Evolutionary conservation across 2,329 filamentous ascomycete genomes (phyloP).

Genomic region (Diaporthe nobilis): DNA sequence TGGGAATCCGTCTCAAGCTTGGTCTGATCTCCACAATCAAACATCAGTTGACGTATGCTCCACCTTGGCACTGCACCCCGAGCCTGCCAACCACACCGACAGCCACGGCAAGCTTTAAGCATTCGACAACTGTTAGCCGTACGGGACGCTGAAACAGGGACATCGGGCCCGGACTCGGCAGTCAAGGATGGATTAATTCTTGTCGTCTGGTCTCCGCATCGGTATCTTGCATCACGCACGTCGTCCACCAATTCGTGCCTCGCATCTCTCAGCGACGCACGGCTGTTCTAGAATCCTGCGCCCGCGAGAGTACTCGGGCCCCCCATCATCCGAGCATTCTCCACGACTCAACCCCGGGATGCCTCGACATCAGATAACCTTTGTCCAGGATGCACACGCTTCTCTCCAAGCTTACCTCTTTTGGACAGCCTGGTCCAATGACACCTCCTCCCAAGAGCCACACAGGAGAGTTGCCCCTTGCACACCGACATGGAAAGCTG

Average conservation of each 20-base stretch:
- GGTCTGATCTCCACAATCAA: slow-evolving; percentile 31
- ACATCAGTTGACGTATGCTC: slow-evolving; percentile 32
- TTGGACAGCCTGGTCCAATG: neutral
- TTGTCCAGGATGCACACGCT: neutral
- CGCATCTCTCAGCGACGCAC: neutral
- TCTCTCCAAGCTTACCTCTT: slow-evolving; percentile 2
- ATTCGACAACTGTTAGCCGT: neutral
- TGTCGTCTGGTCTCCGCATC: neutral
- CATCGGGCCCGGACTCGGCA: neutral
- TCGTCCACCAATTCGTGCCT: neutral
- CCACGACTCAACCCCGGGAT: neutral
- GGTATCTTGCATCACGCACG: neutral
- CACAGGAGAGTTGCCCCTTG: neutral
- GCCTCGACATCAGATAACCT: neutral
- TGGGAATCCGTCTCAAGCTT: slow-evolving; percentile 26
- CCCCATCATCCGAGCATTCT: slow-evolving; percentile 8
- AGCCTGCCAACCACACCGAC: neutral
- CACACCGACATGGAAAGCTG: neutral
- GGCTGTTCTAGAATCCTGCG: neutral
- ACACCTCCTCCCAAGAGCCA: neutral
- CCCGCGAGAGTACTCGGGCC: neutral
- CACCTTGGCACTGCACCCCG: slow-evolving; percentile 17
- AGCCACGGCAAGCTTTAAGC: neutral
- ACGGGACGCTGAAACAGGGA: slow-evolving; percentile 15
- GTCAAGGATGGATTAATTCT: neutral